phyloP scores from a whole-genome alignment of 306 rosid species.

The Prosopis cineraria region DNA sequence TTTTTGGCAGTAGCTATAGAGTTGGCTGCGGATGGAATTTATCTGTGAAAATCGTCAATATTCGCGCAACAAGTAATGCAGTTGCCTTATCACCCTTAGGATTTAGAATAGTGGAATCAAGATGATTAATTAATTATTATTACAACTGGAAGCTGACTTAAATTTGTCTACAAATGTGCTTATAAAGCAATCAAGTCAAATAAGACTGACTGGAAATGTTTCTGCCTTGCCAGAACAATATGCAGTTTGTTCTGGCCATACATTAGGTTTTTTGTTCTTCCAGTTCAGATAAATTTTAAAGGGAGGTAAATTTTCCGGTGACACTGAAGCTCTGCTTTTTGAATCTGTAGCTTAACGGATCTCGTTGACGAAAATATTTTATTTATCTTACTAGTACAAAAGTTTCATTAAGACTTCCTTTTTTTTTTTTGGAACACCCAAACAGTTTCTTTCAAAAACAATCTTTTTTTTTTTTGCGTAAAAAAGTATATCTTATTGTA shows the following conservation, averaged over 20 bases:
- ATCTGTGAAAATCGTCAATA: neutral
- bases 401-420: neutral
- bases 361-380: neutral
- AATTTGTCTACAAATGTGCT: constrained; percentile 7
- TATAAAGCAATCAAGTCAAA: neutral
- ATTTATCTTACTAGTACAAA: neutral
- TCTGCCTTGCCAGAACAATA: constrained; percentile 21
- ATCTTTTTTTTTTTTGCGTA: neutral
- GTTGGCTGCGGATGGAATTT: neutral
- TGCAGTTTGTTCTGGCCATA: neutral
- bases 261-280: neutral
- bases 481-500: neutral
- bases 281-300: neutral
- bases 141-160: neutral
- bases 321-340: neutral
- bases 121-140: neutral
- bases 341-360: neutral
- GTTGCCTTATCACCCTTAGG: constrained; percentile 13
- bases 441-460: neutral
- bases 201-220: neutral
- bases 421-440: neutral
- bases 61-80: neutral
- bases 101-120: constrained; percentile 6
- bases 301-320: neutral
- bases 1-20: neutral